Conservation (phyloP, 1,284 basidiomycete genomes). For the Phellopilus nigrolimitatus region DNA sequence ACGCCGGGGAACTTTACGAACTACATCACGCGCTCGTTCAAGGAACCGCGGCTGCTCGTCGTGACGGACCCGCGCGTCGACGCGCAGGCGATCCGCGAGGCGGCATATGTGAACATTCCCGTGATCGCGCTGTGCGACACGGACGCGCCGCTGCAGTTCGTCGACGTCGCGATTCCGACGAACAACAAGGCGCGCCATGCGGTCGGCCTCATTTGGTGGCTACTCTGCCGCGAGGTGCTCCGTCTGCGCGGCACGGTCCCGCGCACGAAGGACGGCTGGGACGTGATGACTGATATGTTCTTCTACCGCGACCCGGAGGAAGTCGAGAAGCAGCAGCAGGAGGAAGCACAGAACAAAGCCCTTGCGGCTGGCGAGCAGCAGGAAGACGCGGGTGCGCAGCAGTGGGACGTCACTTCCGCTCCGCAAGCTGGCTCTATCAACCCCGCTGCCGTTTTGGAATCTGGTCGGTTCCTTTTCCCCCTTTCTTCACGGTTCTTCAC, state of each 20-base stretch:
- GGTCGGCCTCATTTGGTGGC: slow-evolving; percentile 98
- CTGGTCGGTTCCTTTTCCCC: slow-evolving; percentile 43
- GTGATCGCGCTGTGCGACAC: slow-evolving; percentile 99
- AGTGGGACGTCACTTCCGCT: slow-evolving; percentile 78
- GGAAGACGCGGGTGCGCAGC: slow-evolving; percentile 43
- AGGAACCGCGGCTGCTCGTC: slow-evolving; percentile 97
- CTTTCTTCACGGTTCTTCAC: not conserved
- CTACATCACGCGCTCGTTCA: slow-evolving; percentile 99
- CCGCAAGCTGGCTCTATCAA: slow-evolving; percentile 68
- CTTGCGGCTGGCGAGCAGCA: slow-evolving; percentile 51
- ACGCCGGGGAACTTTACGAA: slow-evolving; percentile 99
- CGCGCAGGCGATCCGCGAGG: slow-evolving; percentile 99
- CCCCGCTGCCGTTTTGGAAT: slow-evolving; percentile 66
- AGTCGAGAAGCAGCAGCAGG: slow-evolving; percentile 94
- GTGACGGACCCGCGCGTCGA: slow-evolving; percentile 99
- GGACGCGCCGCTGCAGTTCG: slow-evolving; percentile 94
- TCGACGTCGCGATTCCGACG: slow-evolving; percentile 97
- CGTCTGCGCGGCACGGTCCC: slow-evolving; percentile 91
- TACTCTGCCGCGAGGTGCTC: slow-evolving; percentile 96
- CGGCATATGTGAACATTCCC: slow-evolving; percentile 99
- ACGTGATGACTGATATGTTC: slow-evolving; percentile 99
- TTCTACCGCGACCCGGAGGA: slow-evolving; percentile 99
- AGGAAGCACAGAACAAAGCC: slow-evolving; percentile 83
- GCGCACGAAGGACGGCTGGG: slow-evolving; percentile 88
- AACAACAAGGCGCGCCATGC: slow-evolving; percentile 99